Evolutionary conservation across 2,329 filamentous ascomycete genomes (phyloP), one percentile per base, ranked within the genome.

Genomic region (Lachnellula occidentalis): DNA sequence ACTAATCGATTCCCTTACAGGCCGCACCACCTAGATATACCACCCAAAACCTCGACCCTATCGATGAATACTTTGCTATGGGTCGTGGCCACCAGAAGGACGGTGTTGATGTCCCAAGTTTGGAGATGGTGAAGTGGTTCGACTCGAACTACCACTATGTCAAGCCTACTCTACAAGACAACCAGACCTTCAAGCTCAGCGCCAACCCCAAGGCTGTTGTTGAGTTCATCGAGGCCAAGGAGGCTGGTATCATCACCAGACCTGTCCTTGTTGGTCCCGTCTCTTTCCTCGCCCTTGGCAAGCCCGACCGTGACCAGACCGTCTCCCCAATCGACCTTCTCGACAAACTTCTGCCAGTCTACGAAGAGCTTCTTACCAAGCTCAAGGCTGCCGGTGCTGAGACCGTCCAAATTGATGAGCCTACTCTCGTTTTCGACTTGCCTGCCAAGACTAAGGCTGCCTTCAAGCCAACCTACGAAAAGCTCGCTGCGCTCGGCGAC

Each of bases 81-180:
- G 94, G 94, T 71, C 90, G 94, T 86, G 94, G 94, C 72, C 92
- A 95, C 79, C 94, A 99, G 79, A 95, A 90, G 85, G 84, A 86
- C 71, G 84, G 89, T 74, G 82, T 97, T 67, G 94, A 99, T 76
- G 94, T 97, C 64, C 90, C 92, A 67, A 83, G 82, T 71, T 80
- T 96, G 76, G 94, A 99, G 83, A 99, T 99, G 94, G 94, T 99
- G 70, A 99, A 99, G 83, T 99, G 94, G 94, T 99, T 99, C 73
- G 94, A 99, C 83, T 96, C 91, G 64, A 99, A 99, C 88, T 99
- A 99, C 87, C 94, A 97, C 84, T 99, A 99, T 76, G 94, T 97
- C 79, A 97, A 97, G 86, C 94, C 94, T 63, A 96, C 94, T 61
- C 85, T 99, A 65, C 91, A 96, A 78, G 87, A 96, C 79, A 88